phyloP scores from a whole-genome alignment of 2,329 filamentous ascomycete species.

The Fusarium sp. region DNA sequence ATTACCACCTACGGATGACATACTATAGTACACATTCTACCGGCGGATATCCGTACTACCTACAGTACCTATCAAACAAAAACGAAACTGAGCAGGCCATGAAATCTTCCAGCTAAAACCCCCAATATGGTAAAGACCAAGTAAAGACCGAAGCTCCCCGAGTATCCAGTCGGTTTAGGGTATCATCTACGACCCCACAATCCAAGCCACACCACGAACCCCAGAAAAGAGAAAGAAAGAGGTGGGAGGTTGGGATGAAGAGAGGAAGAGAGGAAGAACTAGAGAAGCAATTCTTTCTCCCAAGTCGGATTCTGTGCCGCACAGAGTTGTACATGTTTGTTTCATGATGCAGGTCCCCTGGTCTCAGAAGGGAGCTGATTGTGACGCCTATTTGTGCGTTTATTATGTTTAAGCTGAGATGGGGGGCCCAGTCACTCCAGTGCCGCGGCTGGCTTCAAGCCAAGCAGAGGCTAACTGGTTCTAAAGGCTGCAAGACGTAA shows the following conservation, averaged over 20 bases:
- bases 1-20: not conserved
- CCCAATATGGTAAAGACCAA: not conserved
- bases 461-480: conserved; percentile 11
- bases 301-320: conserved; percentile 7
- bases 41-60: not conserved
- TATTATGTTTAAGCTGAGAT: conserved; percentile 23
- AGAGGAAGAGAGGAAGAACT: conserved; percentile 10
- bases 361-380: conserved; percentile 4
- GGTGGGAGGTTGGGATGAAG: conserved; percentile 3
- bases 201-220: conserved; percentile 14
- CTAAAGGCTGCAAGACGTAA: conserved; percentile 2
- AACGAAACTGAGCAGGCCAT: conserved; percentile 2
- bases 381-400: conserved; percentile 49
- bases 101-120: conserved; percentile 10
- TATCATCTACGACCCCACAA: conserved; percentile 34
- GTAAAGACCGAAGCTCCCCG: conserved; percentile 21
- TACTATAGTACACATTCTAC: not conserved
- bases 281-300: conserved; percentile 25
- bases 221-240: not conserved
- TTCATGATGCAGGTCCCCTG: conserved; percentile 38
- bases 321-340: conserved; percentile 11
- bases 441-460: conserved; percentile 16
- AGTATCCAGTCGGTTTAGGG: conserved; percentile 13
- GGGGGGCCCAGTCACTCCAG: conserved; percentile 6
- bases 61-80: not conserved